Evolutionary conservation across 768 basidiomycete genomes (phyloP).

Genomic region (Infundibulicybe gibba): DNA sequence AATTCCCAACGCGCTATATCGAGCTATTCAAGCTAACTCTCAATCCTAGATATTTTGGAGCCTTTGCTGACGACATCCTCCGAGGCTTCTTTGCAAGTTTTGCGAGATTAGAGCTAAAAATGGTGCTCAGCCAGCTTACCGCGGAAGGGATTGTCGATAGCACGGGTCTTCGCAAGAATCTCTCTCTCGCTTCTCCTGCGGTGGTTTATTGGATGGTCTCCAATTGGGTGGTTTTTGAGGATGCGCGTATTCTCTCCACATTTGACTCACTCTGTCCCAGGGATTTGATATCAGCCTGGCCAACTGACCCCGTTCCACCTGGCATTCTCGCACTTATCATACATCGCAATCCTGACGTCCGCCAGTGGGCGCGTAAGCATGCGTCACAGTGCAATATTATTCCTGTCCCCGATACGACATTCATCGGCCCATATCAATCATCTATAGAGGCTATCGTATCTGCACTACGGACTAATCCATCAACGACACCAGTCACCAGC

Average conservation of each 20-base stretch:
- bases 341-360: constrained; percentile 41
- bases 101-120: constrained; percentile 60
- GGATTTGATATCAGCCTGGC: constrained; percentile 44
- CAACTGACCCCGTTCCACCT: constrained; percentile 53
- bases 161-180: constrained; percentile 14
- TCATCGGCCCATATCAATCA: constrained; percentile 40
- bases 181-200: constrained; percentile 44
- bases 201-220: constrained; percentile 60
- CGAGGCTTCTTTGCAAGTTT: constrained; percentile 58
- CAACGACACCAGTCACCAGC: not conserved
- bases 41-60: constrained; percentile 65
- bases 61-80: constrained; percentile 49
- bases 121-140: constrained; percentile 47
- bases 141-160: constrained; percentile 19
- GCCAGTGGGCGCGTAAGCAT: constrained; percentile 59
- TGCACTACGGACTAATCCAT: not conserved
- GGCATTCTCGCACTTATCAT: constrained; percentile 59
- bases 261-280: constrained; percentile 35
- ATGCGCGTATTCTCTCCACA: constrained; percentile 40
- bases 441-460: constrained; percentile 41
- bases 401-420: constrained; percentile 47
- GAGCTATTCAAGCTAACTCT: not conserved
- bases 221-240: constrained; percentile 54
- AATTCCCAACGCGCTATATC: not conserved
- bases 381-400: constrained; percentile 28